These are phyloP conservation scores for Apiospora sp. DNA, from an alignment of 2,329 filamentous ascomycete species.

Conservation along the genomic window DNA sequence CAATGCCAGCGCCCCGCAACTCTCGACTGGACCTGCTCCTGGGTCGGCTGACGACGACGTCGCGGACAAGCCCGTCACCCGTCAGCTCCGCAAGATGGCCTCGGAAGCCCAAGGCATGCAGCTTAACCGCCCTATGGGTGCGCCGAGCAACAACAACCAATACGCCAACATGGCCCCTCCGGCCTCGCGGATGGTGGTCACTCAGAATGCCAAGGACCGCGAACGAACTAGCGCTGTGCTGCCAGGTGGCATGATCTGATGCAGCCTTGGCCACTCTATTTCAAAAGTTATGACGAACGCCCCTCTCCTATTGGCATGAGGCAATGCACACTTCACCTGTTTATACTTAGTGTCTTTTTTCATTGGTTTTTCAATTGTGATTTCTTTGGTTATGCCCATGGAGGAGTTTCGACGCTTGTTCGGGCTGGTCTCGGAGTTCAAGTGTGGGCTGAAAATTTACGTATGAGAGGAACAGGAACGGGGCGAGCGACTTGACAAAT, in stretches of 20 bases:
- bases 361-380: constrained; percentile 25
- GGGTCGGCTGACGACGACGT: constrained; percentile 46
- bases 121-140: constrained; percentile 29
- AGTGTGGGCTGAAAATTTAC: constrained; percentile 19
- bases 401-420: constrained; percentile 21
- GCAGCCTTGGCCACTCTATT: not conserved
- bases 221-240: constrained; percentile 38
- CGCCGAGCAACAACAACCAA: constrained; percentile 30
- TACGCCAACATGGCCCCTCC: constrained; percentile 43
- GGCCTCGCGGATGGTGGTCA: constrained; percentile 45
- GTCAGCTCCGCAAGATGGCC: constrained; percentile 52
- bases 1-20: constrained; percentile 42
- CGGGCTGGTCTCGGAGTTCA: constrained; percentile 28
- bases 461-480: not conserved
- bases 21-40: constrained; percentile 26
- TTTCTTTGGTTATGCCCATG: not conserved
- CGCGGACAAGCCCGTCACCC: constrained; percentile 45
- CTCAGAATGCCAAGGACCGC: constrained; percentile 32
- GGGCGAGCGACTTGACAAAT: not conserved
- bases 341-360: constrained; percentile 25
- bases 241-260: constrained; percentile 57
- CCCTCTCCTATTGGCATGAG: not conserved
- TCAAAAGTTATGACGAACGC: not conserved
- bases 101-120: constrained; percentile 45
- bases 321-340: constrained; percentile 7